A percentile compares a stretch with the other conserved stretches of the same genome.
Conservation (phyloP, 192 early-diverging fungal genomes). For the Coemansia sp. region DNA sequence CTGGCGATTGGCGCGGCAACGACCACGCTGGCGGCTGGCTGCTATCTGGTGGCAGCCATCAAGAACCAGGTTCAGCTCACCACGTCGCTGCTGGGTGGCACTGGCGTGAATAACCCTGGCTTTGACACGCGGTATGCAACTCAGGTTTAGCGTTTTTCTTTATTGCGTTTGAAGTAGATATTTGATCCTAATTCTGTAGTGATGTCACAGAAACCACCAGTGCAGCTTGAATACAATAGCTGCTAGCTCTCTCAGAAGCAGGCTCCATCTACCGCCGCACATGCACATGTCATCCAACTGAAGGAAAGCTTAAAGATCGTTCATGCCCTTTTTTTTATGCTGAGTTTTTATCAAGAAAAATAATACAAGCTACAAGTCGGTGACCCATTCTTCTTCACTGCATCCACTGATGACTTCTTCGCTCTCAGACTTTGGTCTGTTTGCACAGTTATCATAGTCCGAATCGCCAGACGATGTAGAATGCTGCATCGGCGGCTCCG, state of each 20-base stretch:
- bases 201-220: no score
- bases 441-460: background rate
- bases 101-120: constrained; percentile 22
- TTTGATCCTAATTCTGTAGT: no score
- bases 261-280: no score
- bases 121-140: constrained; percentile 29
- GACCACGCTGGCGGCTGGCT: constrained; percentile 35
- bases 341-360: no score
- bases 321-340: no score
- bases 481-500: constrained; percentile 13
- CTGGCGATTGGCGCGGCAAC: constrained; percentile 49
- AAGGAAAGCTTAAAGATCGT: no score
- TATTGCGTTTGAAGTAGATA: background rate
- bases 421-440: constrained; percentile 11
- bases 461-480: background rate
- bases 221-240: no score
- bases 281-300: no score
- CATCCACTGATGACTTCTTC: constrained; percentile 22
- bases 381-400: constrained; percentile 47
- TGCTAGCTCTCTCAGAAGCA: no score
- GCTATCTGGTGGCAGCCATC: constrained; percentile 49
- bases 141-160: constrained; percentile 14
- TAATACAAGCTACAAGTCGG: constrained; percentile 21
- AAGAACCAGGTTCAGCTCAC: constrained; percentile 49
- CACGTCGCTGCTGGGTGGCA: constrained; percentile 33